These are phyloP conservation scores for Trichophyton benhamiae DNA, from an alignment of 2,329 filamentous ascomycete genomes.

Conservation along the genomic window DNA sequence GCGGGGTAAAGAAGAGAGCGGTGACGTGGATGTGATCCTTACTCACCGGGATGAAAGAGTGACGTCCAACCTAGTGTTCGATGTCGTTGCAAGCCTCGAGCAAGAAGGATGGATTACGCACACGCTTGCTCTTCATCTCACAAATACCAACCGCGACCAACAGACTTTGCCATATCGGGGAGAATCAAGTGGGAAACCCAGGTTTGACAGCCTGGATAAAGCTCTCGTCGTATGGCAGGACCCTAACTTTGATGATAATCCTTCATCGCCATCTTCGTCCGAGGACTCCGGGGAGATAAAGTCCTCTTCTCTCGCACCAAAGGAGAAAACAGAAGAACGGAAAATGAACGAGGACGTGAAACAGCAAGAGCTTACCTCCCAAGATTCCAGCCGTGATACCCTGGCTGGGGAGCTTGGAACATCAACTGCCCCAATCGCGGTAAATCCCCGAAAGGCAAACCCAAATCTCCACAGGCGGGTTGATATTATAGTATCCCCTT, in stretches of 20 bases:
- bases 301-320: background rate
- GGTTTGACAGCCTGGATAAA: constrained; percentile 85
- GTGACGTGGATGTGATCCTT: constrained; percentile 78
- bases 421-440: background rate
- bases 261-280: background rate
- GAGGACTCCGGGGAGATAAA: background rate
- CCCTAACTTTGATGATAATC: constrained; percentile 33
- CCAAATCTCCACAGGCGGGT: constrained; percentile 69
- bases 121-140: constrained; percentile 57
- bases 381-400: background rate
- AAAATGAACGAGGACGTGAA: background rate
- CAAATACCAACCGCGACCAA: constrained; percentile 62
- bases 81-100: constrained; percentile 62
- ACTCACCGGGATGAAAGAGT: constrained; percentile 60
- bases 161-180: constrained; percentile 44
- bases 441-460: constrained; percentile 33
- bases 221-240: constrained; percentile 87
- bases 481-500: constrained; percentile 82
- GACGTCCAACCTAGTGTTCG: constrained; percentile 58
- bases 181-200: constrained; percentile 38
- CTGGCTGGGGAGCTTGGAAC: background rate
- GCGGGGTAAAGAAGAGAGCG: constrained; percentile 58
- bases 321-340: background rate
- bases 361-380: background rate
- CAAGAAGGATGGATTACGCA: constrained; percentile 62